Evolutionary conservation across 106 monocot species (phyloP).

Genomic region (Alisma plantagoaquatica): DNA sequence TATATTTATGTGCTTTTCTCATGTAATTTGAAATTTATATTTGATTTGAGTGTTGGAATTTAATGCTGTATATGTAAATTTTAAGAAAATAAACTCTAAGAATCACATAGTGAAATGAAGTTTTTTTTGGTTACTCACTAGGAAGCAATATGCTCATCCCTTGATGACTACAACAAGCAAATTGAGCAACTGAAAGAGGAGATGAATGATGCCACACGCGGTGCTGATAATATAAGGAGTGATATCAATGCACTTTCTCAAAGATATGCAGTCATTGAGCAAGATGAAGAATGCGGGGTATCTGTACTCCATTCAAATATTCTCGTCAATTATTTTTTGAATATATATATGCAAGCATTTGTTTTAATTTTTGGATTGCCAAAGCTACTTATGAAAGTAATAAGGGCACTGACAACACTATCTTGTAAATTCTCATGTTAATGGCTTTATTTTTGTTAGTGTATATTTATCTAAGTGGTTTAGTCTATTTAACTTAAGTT

Average conservation of each 20-base stretch:
- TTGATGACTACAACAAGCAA: conserved; percentile 96
- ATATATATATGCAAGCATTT: neutral
- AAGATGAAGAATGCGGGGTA: conserved; percentile 98
- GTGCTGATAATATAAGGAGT: conserved; percentile 90
- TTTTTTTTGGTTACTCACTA: conserved; percentile 14
- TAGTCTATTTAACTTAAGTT: no score
- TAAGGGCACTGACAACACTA: no score
- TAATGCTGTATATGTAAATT: no score
- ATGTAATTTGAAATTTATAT: no score
- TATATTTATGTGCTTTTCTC: no score
- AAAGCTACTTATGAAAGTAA: no score
- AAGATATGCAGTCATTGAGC: conserved; percentile 87
- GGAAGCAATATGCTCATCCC: conserved; percentile 95
- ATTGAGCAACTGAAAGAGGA: conserved; percentile 91
- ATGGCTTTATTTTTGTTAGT: neutral
- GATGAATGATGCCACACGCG: conserved; percentile 97
- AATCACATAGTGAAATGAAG: no score
- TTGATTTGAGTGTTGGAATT: no score
- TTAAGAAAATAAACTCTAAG: no score
- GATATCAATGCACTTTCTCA: conserved; percentile 95
- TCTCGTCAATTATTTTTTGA: neutral
- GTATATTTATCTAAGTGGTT: no score
- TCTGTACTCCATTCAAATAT: neutral
- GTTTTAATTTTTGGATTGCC: no score
- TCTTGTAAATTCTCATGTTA: neutral